Conservation (phyloP, 2,329 filamentous ascomycete genomes). For the Emergomyces orientalis region DNA sequence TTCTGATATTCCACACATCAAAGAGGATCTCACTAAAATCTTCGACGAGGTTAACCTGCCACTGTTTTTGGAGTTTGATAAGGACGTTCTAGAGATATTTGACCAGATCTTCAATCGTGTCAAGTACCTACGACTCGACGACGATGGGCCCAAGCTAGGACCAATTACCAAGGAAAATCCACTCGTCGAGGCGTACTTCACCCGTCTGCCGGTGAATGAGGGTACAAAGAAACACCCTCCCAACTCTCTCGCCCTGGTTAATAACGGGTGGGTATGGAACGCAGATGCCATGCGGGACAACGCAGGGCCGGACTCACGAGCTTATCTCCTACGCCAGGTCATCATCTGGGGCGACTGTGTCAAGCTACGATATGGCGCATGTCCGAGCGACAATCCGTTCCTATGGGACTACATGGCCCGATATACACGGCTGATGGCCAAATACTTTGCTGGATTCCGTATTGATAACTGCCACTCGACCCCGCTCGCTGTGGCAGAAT, state of each 20-base stretch:
- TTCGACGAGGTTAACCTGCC: slow-evolving; percentile 78
- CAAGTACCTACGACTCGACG: slow-evolving; percentile 90
- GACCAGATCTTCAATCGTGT: slow-evolving; percentile 89
- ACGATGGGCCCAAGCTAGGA: slow-evolving; percentile 78
- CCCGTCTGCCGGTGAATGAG: slow-evolving; percentile 69
- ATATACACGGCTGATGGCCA: slow-evolving; percentile 86
- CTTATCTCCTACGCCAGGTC: slow-evolving; percentile 92
- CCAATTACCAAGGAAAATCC: slow-evolving; percentile 67
- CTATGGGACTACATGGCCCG: slow-evolving; percentile 93
- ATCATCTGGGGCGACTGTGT: slow-evolving; percentile 99
- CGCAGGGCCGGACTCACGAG: slow-evolving; percentile 75
- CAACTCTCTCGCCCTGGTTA: slow-evolving; percentile 71
- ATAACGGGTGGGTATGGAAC: slow-evolving; percentile 99
- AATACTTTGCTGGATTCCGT: slow-evolving; percentile 87
- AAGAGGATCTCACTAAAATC: slow-evolving; percentile 49
- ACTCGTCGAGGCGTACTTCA: slow-evolving; percentile 91
- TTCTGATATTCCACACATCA: slow-evolving; percentile 35
- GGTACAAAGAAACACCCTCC: slow-evolving; percentile 66
- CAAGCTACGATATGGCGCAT: slow-evolving; percentile 80
- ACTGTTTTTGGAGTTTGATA: slow-evolving; percentile 87
- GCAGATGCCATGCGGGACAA: slow-evolving; percentile 92
- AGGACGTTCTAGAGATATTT: slow-evolving; percentile 69
- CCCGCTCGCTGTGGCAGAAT: slow-evolving; percentile 85
- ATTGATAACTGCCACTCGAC: slow-evolving; percentile 99
- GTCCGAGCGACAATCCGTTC: slow-evolving; percentile 77